Conservation (phyloP, 2,329 filamentous ascomycete species). For the Mycocentrospora acerina region DNA sequence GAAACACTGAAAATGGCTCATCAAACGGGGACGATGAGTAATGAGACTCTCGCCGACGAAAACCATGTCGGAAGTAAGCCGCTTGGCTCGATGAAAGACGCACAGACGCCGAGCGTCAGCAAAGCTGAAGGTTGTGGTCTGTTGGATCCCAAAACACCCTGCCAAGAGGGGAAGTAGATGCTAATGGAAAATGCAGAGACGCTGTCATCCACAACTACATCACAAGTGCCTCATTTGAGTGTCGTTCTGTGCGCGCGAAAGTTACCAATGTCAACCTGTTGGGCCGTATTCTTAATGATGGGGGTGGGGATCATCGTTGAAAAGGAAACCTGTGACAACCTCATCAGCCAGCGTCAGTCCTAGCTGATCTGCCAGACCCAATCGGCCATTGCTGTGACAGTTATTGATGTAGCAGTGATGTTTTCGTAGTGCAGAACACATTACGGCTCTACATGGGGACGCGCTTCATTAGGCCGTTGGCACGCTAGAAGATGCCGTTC, state of each 20-base stretch:
- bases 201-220: too few relatives aligned
- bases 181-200: too few relatives aligned
- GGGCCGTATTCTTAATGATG: too few relatives aligned
- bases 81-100: not conserved
- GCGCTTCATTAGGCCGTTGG: conserved; percentile 12
- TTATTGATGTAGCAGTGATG: conserved; percentile 12
- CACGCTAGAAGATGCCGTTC: conserved; percentile 20
- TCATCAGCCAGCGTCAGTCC: too few relatives aligned
- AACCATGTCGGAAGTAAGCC: not conserved
- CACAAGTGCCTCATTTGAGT: too few relatives aligned
- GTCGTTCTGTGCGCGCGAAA: too few relatives aligned
- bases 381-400: too few relatives aligned
- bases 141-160: not conserved
- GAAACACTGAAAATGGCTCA: not conserved
- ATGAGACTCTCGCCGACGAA: not conserved
- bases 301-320: too few relatives aligned
- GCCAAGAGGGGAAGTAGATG: not conserved
- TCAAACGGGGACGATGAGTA: not conserved
- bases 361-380: too few relatives aligned
- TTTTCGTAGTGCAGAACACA: conserved; percentile 29
- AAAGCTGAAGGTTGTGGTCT: not conserved
- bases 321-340: too few relatives aligned
- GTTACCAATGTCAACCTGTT: too few relatives aligned
- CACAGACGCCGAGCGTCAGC: not conserved
- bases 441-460: conserved; percentile 22